Conservation (phyloP, 1,284 basidiomycete species). For the Chalciporus sp. region DNA sequence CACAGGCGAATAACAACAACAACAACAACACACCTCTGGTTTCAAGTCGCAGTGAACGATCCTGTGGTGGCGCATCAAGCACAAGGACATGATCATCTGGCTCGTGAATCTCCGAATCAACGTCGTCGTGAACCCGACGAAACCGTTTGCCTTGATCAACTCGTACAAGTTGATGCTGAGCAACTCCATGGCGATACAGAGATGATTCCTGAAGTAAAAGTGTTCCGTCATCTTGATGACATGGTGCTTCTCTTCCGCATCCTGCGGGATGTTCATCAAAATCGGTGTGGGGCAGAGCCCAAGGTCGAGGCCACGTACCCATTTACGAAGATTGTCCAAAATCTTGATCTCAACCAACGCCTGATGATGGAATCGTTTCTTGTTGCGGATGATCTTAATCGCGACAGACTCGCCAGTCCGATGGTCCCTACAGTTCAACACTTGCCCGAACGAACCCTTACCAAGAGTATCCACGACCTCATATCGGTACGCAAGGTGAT, state of each 20-base stretch:
- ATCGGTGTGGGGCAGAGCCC: slow-evolving; percentile 1
- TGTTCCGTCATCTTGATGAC: slow-evolving; percentile 99
- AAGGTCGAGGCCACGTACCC: slow-evolving; percentile 60
- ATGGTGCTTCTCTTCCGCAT: slow-evolving; percentile 94
- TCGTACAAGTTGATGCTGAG: slow-evolving; percentile 99
- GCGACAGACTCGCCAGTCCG: slow-evolving; percentile 96
- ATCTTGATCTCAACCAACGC: slow-evolving; percentile 99
- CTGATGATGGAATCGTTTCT: slow-evolving; percentile 99
- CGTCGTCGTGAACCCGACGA: slow-evolving; percentile 93
- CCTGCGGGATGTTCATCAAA: slow-evolving; percentile 49
- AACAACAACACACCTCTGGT: slow-evolving; percentile 73
- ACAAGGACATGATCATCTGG: slow-evolving; percentile 91
- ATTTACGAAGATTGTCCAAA: slow-evolving; percentile 93
- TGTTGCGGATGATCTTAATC: slow-evolving; percentile 99
- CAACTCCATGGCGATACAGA: slow-evolving; percentile 98
- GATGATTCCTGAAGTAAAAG: slow-evolving; percentile 96
- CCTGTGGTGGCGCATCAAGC: slow-evolving; percentile 93
- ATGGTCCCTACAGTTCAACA: slow-evolving; percentile 95
- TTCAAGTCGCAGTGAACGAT: slow-evolving; percentile 99
- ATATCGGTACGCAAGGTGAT: slow-evolving; percentile 96
- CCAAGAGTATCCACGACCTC: slow-evolving; percentile 92
- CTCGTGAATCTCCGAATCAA: slow-evolving; percentile 95
- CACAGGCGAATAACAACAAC: neutral
- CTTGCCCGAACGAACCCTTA: slow-evolving; percentile 98
- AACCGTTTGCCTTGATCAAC: slow-evolving; percentile 98